Evolutionary conservation across 129 eudicot genomes (phyloP).

Genomic region (Chrysanthemum makinoi): DNA sequence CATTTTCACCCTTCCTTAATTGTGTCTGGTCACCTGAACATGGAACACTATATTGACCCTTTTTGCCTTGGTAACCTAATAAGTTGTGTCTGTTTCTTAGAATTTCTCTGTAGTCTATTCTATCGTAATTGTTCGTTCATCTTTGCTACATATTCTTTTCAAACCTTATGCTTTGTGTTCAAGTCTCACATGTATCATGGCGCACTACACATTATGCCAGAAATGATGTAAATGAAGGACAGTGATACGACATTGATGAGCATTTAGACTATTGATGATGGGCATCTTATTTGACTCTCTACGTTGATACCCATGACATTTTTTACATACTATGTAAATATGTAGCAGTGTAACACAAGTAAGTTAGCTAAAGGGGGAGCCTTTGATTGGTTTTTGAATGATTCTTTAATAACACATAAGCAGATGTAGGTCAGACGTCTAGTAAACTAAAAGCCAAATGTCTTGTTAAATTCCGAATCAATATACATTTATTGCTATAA

Average conservation of each 20-base stretch:
- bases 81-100: constrained; percentile 1
- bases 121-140: constrained; percentile 5
- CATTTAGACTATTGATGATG: background rate
- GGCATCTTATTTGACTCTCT: constrained; percentile 11
- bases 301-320: background rate
- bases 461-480: background rate
- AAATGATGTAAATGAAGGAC: background rate
- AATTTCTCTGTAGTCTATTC: constrained; percentile 4
- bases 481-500: background rate
- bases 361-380: background rate
- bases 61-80: background rate
- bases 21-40: constrained; percentile 11
- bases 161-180: constrained; percentile 16
- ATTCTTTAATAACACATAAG: background rate
- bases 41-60: constrained; percentile 1
- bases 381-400: constrained; percentile 6
- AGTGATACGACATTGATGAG: constrained; percentile 10
- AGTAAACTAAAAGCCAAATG: constrained; percentile 13
- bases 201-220: background rate
- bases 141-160: background rate
- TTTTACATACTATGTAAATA: constrained; percentile 7
- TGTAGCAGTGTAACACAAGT: background rate
- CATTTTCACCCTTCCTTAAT: constrained; percentile 13
- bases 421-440: background rate
- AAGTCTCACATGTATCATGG: constrained; percentile 3